A percentile compares a stretch with the other conserved stretches of the same genome.
Evolutionary conservation across 78 protist species (phyloP).

Genomic region (Diacronema lutheri): DNA sequence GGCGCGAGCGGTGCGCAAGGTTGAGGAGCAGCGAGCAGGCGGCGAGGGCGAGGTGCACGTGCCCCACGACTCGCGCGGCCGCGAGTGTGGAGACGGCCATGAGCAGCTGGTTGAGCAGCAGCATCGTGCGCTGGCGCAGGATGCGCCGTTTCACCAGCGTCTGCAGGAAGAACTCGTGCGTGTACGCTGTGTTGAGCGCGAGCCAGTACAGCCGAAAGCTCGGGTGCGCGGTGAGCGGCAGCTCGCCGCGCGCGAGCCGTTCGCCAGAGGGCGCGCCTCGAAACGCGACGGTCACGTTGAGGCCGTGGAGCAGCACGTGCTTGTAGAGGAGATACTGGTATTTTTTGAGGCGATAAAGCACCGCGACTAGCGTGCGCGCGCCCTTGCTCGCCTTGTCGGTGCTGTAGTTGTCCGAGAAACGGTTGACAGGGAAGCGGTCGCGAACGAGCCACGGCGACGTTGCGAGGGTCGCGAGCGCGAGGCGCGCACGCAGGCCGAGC

Average conservation of each 20-base stretch:
- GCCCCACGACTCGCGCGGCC: not conserved
- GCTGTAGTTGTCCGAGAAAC: slow-evolving; percentile 2
- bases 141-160: slow-evolving; percentile 19
- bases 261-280: not conserved
- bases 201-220: slow-evolving; percentile 16
- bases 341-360: slow-evolving; percentile 5
- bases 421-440: slow-evolving; percentile 17
- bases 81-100: slow-evolving; percentile 1
- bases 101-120: slow-evolving; percentile 4
- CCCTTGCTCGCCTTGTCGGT: not conserved
- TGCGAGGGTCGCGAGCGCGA: not conserved
- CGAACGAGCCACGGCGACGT: slow-evolving; percentile 15
- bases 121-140: not conserved
- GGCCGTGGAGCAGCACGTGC: slow-evolving; percentile 24
- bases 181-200: slow-evolving; percentile 6
- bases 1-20: not conserved
- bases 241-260: not conserved
- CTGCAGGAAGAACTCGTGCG: slow-evolving; percentile 18
- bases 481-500: not conserved
- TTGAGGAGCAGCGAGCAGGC: not conserved
- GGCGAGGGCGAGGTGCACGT: not conserved
- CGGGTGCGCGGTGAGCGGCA: not conserved
- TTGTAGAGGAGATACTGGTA: slow-evolving; percentile 26
- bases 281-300: slow-evolving; percentile 1
- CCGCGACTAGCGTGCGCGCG: not conserved